Evolutionary conservation across 352 stramenopile species (phyloP).

Genomic region (Phytophthora cactorum): DNA sequence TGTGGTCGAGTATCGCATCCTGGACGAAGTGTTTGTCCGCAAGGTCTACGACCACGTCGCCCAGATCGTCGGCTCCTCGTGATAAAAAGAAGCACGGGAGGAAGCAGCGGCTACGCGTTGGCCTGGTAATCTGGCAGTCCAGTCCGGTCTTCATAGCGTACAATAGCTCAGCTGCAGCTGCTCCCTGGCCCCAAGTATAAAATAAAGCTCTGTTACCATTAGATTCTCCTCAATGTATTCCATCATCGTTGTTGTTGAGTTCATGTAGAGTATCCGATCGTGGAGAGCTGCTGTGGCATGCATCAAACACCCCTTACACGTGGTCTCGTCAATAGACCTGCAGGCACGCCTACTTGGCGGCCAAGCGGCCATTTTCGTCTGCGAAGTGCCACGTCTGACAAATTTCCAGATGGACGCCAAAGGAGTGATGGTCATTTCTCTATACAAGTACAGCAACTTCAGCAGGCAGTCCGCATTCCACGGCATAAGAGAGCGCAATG

Average conservation of each 20-base stretch:
- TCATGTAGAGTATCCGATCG: neutral
- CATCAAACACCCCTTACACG: too few relatives aligned
- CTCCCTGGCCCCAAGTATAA: constrained; percentile 25
- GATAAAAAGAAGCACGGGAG: constrained; percentile 6
- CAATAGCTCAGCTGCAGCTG: constrained; percentile 12
- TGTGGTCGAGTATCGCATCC: constrained; percentile 63
- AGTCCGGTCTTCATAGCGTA: constrained; percentile 8
- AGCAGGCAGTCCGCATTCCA: constrained; percentile 25
- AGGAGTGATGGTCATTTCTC: constrained; percentile 31
- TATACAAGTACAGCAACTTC: constrained; percentile 20
- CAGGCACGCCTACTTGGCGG: neutral
- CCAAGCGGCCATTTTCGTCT: neutral
- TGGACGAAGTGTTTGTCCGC: constrained; percentile 63
- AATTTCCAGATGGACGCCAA: constrained; percentile 9
- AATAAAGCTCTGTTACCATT: constrained; percentile 35
- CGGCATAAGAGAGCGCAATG: constrained; percentile 27
- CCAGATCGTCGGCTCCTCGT: constrained; percentile 44
- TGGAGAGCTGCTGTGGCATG: neutral
- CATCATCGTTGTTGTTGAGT: neutral
- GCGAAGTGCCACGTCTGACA: constrained; percentile 1
- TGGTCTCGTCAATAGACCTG: constrained; percentile 19
- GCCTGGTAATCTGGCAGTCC: neutral
- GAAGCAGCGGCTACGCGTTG: neutral
- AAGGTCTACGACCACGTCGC: constrained; percentile 61
- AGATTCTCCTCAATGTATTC: constrained; percentile 1